Base-by-base conservation (phyloP, 164 flowering plant species). In the Malania oleifera region DNA sequence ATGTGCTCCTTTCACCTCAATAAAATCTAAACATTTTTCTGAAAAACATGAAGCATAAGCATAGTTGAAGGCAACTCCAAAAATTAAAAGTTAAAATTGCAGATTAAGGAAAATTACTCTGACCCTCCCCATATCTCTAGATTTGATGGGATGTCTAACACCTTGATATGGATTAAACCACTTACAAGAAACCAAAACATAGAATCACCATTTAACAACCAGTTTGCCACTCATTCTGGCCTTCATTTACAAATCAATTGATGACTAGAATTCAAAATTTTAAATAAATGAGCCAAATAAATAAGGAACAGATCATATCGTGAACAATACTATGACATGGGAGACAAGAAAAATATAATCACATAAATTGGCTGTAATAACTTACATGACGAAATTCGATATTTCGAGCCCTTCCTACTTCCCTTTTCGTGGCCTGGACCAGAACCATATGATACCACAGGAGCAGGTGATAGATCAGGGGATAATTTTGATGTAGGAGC, bases 301-400 rank as follows among this genome's bases (percentile, higher is more conserved):
- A 39, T 4, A n/a, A 44, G 17, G 47, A n/a, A 44, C 10, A 2
- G 5, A 22, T n/a, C 19, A 18, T 31, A 1, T 29, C 23, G 23
- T 23, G 51, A 23, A n/a, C 25, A n/a, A 17, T 18, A 18, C 11
- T n/a, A 3, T 44, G 22, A n/a, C 7, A 6, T 4, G 22, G 31
- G n/a, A 52, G 7, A 1, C 2, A 29, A 23, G 19, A 19, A 59
- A 11, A 47, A 52, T 49, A 61, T 19, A 7, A 39, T n/a, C 22
- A 5, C 4, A n/a, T 2, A 15, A 18, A 44, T 44, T 19, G 23
- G 47, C 20, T n/a, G 23, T n/a, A 44, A 59, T 11, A 54, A 79
- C 86, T 82, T 69, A 85, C 88, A 73, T 52, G 77, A 67, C 50
- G 66, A 25, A 2, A 70, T n/a, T 13, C 78, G 65, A 61, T 79